Evolutionary conservation across 164 flowering plant species (phyloP).

Genomic region (Pachysandra terminalis): DNA sequence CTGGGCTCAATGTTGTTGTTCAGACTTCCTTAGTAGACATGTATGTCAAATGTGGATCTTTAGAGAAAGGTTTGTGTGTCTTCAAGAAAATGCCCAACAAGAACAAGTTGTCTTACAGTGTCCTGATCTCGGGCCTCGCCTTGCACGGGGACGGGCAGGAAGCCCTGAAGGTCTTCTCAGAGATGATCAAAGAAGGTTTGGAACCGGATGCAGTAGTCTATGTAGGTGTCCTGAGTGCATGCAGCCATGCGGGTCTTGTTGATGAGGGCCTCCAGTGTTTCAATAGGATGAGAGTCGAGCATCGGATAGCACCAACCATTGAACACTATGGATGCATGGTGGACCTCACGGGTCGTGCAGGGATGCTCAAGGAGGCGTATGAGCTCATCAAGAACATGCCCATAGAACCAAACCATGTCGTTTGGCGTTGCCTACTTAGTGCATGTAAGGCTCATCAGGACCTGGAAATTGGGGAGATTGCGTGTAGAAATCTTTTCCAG

Average conservation of each 20-base stretch:
- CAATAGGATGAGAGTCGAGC: slow-evolving; percentile 51
- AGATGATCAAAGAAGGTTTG: slow-evolving; percentile 55
- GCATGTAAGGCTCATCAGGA: slow-evolving; percentile 53
- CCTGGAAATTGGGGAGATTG: slow-evolving; percentile 46
- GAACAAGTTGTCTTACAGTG: slow-evolving; percentile 56
- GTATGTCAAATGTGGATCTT: slow-evolving; percentile 71
- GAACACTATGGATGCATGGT: slow-evolving; percentile 84
- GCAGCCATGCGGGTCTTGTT: slow-evolving; percentile 69
- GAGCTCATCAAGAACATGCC: slow-evolving; percentile 65
- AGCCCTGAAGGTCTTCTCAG: slow-evolving; percentile 52
- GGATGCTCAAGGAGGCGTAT: slow-evolving; percentile 59
- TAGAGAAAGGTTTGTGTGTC: slow-evolving; percentile 44
- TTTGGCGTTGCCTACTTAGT: slow-evolving; percentile 74
- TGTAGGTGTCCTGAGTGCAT: slow-evolving; percentile 67
- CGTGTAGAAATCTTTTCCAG: slow-evolving; percentile 36
- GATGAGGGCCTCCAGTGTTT: slow-evolving; percentile 51
- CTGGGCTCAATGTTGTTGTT: slow-evolving; percentile 51
- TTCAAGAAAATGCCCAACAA: slow-evolving; percentile 45
- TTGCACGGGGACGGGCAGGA: slow-evolving; percentile 55
- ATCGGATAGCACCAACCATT: slow-evolving; percentile 55
- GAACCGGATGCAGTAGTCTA: slow-evolving; percentile 58
- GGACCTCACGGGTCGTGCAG: slow-evolving; percentile 71
- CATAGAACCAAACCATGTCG: slow-evolving; percentile 51
- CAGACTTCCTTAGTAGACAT: slow-evolving; percentile 73
- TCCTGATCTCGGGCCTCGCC: slow-evolving; percentile 71